Percentiles rank a stretch among this genome's conserved stretches.
Evolutionary conservation across 1,139 yeast species (phyloP).

Genomic region (Scheffersomyces illinoinensis): DNA sequence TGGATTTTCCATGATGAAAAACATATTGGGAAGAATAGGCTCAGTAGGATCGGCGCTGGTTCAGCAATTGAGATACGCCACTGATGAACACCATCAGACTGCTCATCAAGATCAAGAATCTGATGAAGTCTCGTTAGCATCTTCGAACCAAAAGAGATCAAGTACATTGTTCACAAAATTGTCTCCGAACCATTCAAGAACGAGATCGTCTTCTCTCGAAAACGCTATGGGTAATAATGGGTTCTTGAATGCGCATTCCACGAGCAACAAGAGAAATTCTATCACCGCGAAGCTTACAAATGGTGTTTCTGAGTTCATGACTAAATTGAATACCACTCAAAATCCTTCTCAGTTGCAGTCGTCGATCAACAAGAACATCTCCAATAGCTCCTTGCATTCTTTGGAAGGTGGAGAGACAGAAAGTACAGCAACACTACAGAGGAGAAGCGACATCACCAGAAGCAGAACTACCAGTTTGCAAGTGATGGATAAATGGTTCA

Average conservation of each 20-base stretch:
- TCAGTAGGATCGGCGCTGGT: constrained; percentile 35
- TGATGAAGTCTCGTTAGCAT: background rate
- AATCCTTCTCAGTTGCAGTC: constrained; percentile 4
- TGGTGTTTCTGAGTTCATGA: constrained; percentile 47
- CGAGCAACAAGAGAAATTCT: constrained; percentile 26
- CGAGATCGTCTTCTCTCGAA: constrained; percentile 42
- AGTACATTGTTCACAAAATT: constrained; percentile 28
- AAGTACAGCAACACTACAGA: constrained; percentile 5
- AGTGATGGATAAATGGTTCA: constrained; percentile 49
- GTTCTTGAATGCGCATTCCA: background rate
- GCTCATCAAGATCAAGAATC: constrained; percentile 2
- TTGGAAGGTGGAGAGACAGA: constrained; percentile 25
- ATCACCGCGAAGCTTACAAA: constrained; percentile 41
- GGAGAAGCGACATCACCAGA: constrained; percentile 30
- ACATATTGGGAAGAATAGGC: constrained; percentile 36
- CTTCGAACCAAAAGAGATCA: constrained; percentile 20
- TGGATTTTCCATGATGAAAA: constrained; percentile 34
- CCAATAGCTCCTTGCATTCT: constrained; percentile 35
- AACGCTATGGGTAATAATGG: constrained; percentile 3
- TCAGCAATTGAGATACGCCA: constrained; percentile 11
- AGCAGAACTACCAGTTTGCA: constrained; percentile 43
- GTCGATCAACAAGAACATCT: constrained; percentile 20
- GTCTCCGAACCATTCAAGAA: constrained; percentile 38
- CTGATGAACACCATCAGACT: constrained; percentile 13
- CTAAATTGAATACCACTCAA: constrained; percentile 31